phyloP scores from a whole-genome alignment of 179 eudicot genomes.

The Vitellaria paradoxa region DNA sequence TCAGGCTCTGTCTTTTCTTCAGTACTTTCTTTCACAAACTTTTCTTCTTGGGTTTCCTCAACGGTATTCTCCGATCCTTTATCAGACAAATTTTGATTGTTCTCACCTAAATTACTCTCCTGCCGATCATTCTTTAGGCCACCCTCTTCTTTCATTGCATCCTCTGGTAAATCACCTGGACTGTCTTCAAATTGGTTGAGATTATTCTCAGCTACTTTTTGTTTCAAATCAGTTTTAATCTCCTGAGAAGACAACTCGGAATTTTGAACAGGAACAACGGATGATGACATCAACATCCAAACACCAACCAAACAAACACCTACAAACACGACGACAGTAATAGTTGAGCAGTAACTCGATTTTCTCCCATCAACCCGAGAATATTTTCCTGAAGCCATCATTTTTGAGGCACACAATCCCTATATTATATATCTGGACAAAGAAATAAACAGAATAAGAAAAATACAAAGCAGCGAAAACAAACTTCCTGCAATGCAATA shows the following conservation, averaged over 20 bases:
- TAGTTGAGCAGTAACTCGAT: conserved; percentile 50
- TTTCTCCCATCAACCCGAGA: conserved; percentile 59
- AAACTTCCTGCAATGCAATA: not conserved
- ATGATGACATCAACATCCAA: conserved; percentile 63
- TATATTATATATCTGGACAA: not conserved
- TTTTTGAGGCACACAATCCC: not conserved
- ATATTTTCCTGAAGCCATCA: conserved; percentile 59
- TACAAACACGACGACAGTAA: conserved; percentile 47
- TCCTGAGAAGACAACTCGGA: conserved; percentile 39
- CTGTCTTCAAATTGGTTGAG: conserved; percentile 20
- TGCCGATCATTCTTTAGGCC: not conserved
- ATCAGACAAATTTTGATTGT: not conserved
- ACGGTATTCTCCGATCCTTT: conserved; percentile 15
- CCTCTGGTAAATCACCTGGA: conserved; percentile 19
- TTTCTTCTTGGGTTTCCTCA: conserved; percentile 36
- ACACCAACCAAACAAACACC: conserved; percentile 65
- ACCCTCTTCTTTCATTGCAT: conserved; percentile 16
- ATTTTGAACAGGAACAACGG: conserved; percentile 40
- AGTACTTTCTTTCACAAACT: conserved; percentile 18
- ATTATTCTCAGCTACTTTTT: conserved; percentile 10
- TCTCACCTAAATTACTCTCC: not conserved
- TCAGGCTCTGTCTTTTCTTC: conserved; percentile 14
- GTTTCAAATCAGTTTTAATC: conserved; percentile 27
- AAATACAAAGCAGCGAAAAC: not conserved
- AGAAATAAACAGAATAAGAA: not conserved